Conservation (phyloP, 169 alveolate species). For the Plasmodium vinckei region DNA sequence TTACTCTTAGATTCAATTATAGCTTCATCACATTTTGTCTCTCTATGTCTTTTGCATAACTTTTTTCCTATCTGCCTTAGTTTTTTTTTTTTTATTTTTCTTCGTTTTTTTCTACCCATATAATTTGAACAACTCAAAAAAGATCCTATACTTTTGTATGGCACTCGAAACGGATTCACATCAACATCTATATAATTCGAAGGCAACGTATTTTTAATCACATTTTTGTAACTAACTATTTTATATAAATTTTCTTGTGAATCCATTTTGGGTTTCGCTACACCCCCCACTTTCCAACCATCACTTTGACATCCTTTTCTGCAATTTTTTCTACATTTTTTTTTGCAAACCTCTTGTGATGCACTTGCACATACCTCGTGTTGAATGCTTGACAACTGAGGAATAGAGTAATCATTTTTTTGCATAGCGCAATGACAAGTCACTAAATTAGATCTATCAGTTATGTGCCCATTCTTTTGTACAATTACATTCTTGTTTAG, state of each 20-base stretch:
- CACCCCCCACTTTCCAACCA: background rate
- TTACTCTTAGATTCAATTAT: background rate
- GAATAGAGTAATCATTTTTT: too few relatives aligned
- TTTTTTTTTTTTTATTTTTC: background rate
- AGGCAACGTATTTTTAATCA: conserved; percentile 5
- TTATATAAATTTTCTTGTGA: conserved; percentile 2
- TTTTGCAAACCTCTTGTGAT: background rate
- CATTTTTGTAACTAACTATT: conserved; percentile 18
- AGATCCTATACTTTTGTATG: background rate
- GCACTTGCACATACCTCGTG: background rate
- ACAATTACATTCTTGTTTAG: too few relatives aligned
- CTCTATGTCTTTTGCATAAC: background rate
- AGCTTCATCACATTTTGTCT: background rate
- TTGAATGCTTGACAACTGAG: too few relatives aligned
- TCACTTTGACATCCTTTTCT: background rate
- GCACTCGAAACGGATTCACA: background rate
- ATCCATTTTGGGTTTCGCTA: background rate
- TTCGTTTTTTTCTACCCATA: conserved; percentile 3
- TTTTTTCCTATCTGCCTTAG: background rate
- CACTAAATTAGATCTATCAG: too few relatives aligned
- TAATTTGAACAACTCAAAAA: background rate
- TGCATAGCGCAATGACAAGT: too few relatives aligned
- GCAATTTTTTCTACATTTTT: background rate
- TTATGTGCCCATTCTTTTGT: too few relatives aligned
- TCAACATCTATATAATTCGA: conserved; percentile 55